Base-by-base conservation (phyloP, 257 asterid genomes). In the Nicotiana attenuata region DNA sequence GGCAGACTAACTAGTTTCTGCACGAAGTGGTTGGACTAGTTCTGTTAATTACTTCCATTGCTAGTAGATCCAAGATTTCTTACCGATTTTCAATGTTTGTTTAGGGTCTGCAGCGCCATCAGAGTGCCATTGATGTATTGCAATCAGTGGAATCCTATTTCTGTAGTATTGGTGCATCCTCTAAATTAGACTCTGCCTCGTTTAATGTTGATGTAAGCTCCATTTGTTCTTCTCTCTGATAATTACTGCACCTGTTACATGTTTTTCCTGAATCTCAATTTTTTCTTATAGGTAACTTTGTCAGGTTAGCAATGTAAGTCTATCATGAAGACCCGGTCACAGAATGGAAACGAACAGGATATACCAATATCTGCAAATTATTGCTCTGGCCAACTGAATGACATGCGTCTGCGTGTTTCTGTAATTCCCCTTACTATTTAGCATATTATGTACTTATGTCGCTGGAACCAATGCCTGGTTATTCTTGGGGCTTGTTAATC, bases 101-200 rank as follows among this genome's bases (percentile, higher is more conserved):
- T 41, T 82, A 93, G 99, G 97, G 99, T 80, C 89, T 93, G 78
- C 97, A 91, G 73, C 93, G 92, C 29, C 93, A 88, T 80, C 66
- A 88, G 64, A 85, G 91, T 80, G 97, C 95, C 73, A 85, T 94
- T 76, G 81, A 90, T 68, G 93, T 94, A 86, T 82, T 96, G 94
- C 92, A 89, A 89, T 89, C 97, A 4, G 89, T 90, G 82, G 94
- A 92, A 84, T 87, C 96, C 82, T 92, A 88, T 85, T 84, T 94
- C 83, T 41, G 85, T 80, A 84, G 83, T 55, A 45, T 83, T 33
- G 97, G 97, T 56, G 94, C 95, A 81, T 86, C 93, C 56, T 89
- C 96, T 84, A 91, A 91, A 85, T 81, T 87, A 83, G 92, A 92
- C 80, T 77, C 92, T 24, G 81, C 88, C 80, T 67, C 92, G 24